Conservation (phyloP, 2,329 filamentous ascomycete species). For the Monilinia vaccinii-corymbosi region DNA sequence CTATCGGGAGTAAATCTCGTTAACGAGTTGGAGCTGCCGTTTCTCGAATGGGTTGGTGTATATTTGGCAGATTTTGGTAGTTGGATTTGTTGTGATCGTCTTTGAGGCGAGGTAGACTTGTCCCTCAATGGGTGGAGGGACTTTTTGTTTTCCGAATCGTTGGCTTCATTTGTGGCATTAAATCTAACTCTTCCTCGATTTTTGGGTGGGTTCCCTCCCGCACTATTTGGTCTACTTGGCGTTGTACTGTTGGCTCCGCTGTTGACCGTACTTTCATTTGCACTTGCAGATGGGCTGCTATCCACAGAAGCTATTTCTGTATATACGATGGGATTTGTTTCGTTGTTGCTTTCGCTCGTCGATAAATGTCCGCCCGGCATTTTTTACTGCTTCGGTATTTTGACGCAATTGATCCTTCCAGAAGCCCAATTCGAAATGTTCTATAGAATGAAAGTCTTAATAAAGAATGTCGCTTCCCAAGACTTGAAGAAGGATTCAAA, state of each 20-base stretch:
- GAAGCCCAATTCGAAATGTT: background rate
- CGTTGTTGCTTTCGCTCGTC: background rate
- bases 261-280: background rate
- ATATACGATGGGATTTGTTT: background rate
- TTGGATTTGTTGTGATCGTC: constrained; percentile 6
- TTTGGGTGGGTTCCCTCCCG: constrained; percentile 12
- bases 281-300: background rate
- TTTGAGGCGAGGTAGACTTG: constrained; percentile 13
- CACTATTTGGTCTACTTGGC: constrained; percentile 22
- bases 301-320: background rate
- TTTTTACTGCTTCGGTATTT: background rate
- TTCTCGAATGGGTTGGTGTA: constrained; percentile 24
- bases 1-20: constrained; percentile 19
- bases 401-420: background rate
- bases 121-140: constrained; percentile 21
- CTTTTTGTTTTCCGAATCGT: constrained; percentile 24
- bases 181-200: constrained; percentile 27
- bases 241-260: constrained; percentile 11
- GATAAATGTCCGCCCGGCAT: background rate
- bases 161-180: constrained; percentile 27
- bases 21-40: constrained; percentile 16
- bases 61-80: constrained; percentile 14
- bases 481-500: background rate
- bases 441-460: background rate
- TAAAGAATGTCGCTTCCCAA: background rate